Conservation (phyloP, 2,329 filamentous ascomycete species). For the Pyricularia grisea region DNA sequence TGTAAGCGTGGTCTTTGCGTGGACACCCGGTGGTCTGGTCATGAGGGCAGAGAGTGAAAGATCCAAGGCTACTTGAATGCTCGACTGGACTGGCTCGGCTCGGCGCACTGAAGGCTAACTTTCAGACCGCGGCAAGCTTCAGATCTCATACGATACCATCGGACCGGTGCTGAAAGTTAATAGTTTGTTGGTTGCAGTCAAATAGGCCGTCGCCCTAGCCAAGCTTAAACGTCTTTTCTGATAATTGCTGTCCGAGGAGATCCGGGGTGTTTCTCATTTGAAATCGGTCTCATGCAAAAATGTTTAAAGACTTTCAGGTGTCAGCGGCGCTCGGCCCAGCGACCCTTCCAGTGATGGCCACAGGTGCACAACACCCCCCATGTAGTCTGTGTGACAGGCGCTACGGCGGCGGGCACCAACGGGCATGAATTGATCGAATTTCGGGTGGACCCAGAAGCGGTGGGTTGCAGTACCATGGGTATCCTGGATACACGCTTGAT, state of each 20-base stretch:
- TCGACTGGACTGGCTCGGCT: neutral
- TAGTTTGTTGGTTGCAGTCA: neutral
- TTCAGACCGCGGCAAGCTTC: neutral
- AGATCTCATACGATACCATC: neutral
- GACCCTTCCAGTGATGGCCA: neutral
- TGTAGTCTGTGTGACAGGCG: neutral
- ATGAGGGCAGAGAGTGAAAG: neutral
- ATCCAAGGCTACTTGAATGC: slow-evolving; percentile 5
- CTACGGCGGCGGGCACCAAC: neutral
- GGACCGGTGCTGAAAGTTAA: neutral
- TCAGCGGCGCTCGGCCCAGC: neutral
- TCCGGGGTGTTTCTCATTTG: neutral
- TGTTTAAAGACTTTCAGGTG: neutral
- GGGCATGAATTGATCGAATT: neutral
- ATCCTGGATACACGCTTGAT: neutral
- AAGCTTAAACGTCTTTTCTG: neutral
- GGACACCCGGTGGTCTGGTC: neutral
- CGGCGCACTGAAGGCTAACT: neutral
- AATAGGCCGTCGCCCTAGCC: neutral
- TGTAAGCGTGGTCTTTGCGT: slow-evolving; percentile 8
- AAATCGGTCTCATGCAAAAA: neutral
- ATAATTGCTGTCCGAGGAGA: neutral
- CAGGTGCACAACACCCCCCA: neutral
- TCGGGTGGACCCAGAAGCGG: neutral
- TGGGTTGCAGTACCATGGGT: neutral